Evolutionary conservation across 2,329 filamentous ascomycete genomes (phyloP).

Genomic region (Sarocladiaceae sp.): DNA sequence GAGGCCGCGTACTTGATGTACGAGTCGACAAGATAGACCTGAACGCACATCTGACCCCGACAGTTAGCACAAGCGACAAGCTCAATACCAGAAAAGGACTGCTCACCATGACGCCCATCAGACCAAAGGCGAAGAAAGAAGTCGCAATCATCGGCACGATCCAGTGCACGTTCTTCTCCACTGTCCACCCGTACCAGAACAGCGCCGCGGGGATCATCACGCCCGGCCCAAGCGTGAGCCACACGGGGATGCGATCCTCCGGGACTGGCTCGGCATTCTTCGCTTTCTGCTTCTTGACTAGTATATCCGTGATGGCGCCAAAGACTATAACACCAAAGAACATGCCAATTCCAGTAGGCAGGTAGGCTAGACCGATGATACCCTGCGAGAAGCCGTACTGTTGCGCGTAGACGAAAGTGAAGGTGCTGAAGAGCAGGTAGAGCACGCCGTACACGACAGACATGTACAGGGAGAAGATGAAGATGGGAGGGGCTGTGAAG

Average conservation of each 20-base stretch:
- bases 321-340: conserved; percentile 18
- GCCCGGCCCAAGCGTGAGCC: conserved; percentile 17
- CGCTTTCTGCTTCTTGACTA: conserved; percentile 20
- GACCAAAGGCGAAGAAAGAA: conserved; percentile 37
- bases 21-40: conserved; percentile 32
- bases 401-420: conserved; percentile 53
- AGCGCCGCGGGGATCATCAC: conserved; percentile 19
- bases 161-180: conserved; percentile 20
- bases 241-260: conserved; percentile 21
- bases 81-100: neutral
- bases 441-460: conserved; percentile 57
- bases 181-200: conserved; percentile 25
- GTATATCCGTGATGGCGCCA: conserved; percentile 19
- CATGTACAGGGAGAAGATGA: conserved; percentile 59
- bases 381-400: conserved; percentile 55
- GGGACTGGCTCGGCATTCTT: conserved; percentile 17
- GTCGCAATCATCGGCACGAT: conserved; percentile 31
- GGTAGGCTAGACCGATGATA: conserved; percentile 29
- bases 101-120: conserved; percentile 32
- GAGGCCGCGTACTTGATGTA: conserved; percentile 24
- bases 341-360: conserved; percentile 22
- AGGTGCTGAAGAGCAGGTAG: conserved; percentile 47
- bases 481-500: conserved; percentile 48
- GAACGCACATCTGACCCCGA: conserved; percentile 19
- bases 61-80: neutral